Evolutionary conservation across 306 rosid species (phyloP), one percentile per base, ranked within the genome.

Genomic region (Comarum palustre): DNA sequence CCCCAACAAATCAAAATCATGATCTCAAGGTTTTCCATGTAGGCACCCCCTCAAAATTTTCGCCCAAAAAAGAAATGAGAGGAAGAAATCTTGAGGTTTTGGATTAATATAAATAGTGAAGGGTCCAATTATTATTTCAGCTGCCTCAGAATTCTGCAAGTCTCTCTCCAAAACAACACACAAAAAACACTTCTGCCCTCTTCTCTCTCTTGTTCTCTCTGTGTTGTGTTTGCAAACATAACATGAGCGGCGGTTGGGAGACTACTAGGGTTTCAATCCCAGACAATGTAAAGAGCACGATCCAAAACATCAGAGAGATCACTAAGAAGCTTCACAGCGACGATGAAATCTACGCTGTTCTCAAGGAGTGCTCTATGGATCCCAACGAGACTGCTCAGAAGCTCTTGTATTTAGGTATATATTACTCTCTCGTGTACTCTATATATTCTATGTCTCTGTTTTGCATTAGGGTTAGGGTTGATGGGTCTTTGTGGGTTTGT

Each of bases 191-290:
- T 42, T 57, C 66, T 51, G 39, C 34, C 48, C 55, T 17, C 41
- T 17, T 63, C 69, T 48, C 39, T 54, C 54, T 12, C 22, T 52
- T 58, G 19, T 2, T 43, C 32, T 54, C 31, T 50, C 7, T 72
- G 3, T 41, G 45, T 14, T 41, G 20, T 50, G 63, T 69, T 48
- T 36, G 64, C 12, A 24, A 71, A 29, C 69, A 48, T 42, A 59
- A 50, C 67, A 89, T 86, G 89, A 84, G 87, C 86, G 78, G 81
- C 61, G 87, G 85, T 27, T 90, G 83, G 27, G 92, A 84, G 71
- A 70, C 85, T 87, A 86, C 91, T 89, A 86, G 92, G 90, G 91
- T 84, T 86, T 83, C 88, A 84, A 87, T 89, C 84, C 92, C 97
- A 4, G 71, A 29, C 83, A 84, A 84, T 82, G 88, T 80, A 68